phyloP scores from a whole-genome alignment of 345 rosid genomes.

The Cardiospermum halicacabum region DNA sequence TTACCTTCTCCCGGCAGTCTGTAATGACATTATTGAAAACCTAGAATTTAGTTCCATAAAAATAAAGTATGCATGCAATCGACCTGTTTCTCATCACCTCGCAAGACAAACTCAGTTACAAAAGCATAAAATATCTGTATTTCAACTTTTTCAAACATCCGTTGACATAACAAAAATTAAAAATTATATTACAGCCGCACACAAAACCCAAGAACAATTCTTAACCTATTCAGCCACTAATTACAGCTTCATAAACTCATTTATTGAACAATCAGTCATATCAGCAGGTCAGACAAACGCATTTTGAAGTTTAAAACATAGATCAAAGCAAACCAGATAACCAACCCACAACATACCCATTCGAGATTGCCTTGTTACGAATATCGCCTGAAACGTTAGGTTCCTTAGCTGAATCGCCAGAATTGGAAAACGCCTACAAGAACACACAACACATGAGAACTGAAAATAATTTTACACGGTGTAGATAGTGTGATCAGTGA shows the following conservation, averaged over 20 bases:
- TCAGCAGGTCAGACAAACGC: background rate
- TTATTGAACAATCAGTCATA: background rate
- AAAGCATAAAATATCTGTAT: background rate
- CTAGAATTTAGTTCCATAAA: conserved; percentile 1
- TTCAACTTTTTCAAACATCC: background rate
- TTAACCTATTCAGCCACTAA: background rate
- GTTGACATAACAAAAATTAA: background rate
- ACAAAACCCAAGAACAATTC: background rate
- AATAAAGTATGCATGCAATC: background rate
- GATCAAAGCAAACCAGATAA: conserved; percentile 1
- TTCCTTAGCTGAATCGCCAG: conserved; percentile 50
- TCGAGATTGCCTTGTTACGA: conserved; percentile 30
- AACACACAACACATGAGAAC: background rate
- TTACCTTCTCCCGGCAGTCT: conserved; percentile 48
- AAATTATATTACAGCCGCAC: background rate
- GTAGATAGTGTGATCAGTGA: background rate
- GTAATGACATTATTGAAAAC: conserved; percentile 23
- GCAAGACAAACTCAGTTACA: too few species aligned
- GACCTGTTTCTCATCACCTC: too few species aligned
- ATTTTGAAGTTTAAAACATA: conserved; percentile 3
- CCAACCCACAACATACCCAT: conserved; percentile 38
- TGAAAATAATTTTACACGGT: background rate
- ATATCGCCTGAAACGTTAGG: conserved; percentile 39
- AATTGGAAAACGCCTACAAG: conserved; percentile 43
- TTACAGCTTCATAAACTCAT: background rate